Conservation (phyloP, 106 monocot genomes). For the Phalaenopsis aphrodite region DNA sequence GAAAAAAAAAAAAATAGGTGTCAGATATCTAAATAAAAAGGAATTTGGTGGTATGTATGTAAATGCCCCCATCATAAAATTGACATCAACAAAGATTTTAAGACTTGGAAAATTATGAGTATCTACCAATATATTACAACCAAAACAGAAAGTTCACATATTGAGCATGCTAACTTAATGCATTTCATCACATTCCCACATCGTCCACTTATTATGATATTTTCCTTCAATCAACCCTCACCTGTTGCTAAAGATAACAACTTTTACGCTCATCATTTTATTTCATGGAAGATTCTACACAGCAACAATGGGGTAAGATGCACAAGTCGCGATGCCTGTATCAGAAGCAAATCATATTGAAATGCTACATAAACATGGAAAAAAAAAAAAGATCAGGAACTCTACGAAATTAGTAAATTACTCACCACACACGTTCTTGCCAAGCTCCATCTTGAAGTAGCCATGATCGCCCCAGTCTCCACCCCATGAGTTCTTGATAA, state of each 20-base stretch:
- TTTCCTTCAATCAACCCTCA: not conserved
- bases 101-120: not conserved
- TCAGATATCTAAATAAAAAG: no score
- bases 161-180: not conserved
- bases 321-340: slow-evolving; percentile 91
- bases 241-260: not conserved
- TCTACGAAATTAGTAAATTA: not conserved
- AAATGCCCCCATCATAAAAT: no score
- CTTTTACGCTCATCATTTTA: not conserved
- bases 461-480: slow-evolving; percentile 67
- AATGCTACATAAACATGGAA: no score
- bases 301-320: slow-evolving; percentile 80
- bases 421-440: slow-evolving; percentile 99
- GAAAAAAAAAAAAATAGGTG: no score
- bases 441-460: slow-evolving; percentile 97
- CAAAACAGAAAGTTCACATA: not conserved
- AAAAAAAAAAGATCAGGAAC: not conserved
- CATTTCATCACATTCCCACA: not conserved
- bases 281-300: slow-evolving; percentile 4
- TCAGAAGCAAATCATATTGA: slow-evolving; percentile 2
- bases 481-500: slow-evolving; percentile 88
- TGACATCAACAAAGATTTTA: not conserved
- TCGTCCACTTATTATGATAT: not conserved
- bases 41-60: no score
- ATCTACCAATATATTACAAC: not conserved